Conservation (phyloP, 2,329 filamentous ascomycete genomes). For the Microdochium paspali region DNA sequence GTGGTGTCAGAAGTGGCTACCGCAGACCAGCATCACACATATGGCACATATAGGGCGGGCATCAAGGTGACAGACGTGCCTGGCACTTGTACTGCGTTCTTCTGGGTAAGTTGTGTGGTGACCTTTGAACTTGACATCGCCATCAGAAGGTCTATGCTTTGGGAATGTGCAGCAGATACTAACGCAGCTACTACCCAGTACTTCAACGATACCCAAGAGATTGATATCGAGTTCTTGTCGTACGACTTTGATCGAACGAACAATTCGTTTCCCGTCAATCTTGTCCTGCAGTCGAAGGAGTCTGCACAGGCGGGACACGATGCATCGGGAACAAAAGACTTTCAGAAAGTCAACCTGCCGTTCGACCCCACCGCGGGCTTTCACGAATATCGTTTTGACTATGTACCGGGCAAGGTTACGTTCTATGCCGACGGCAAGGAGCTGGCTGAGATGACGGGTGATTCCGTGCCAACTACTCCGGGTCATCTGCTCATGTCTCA, state of each 20-base stretch:
- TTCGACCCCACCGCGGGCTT: constrained; percentile 58
- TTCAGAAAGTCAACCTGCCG: constrained; percentile 45
- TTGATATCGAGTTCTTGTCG: constrained; percentile 73
- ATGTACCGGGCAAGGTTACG: constrained; percentile 47
- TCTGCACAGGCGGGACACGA: constrained; percentile 52
- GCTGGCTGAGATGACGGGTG: constrained; percentile 46
- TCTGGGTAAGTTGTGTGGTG: constrained; percentile 49
- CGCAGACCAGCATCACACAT: constrained; percentile 51
- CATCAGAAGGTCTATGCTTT: neutral
- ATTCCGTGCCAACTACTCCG: constrained; percentile 46
- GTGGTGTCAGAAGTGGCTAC: constrained; percentile 56
- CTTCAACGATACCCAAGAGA: constrained; percentile 69
- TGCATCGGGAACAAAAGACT: constrained; percentile 49
- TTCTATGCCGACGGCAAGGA: constrained; percentile 60
- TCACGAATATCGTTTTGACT: constrained; percentile 77
- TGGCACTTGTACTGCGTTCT: constrained; percentile 71
- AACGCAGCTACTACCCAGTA: constrained; percentile 38
- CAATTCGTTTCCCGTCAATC: constrained; percentile 52
- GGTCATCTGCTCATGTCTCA: constrained; percentile 66
- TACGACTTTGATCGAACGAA: constrained; percentile 45
- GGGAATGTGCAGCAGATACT: neutral
- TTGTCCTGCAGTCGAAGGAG: constrained; percentile 62
- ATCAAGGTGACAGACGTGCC: constrained; percentile 52
- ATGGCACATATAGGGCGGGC: constrained; percentile 58
- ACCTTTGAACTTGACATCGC: no score